Percentiles rank a stretch among this genome's conserved stretches.
Conservation (phyloP, 495 filamentous ascomycete species). For the Aspergillus steynii region DNA sequence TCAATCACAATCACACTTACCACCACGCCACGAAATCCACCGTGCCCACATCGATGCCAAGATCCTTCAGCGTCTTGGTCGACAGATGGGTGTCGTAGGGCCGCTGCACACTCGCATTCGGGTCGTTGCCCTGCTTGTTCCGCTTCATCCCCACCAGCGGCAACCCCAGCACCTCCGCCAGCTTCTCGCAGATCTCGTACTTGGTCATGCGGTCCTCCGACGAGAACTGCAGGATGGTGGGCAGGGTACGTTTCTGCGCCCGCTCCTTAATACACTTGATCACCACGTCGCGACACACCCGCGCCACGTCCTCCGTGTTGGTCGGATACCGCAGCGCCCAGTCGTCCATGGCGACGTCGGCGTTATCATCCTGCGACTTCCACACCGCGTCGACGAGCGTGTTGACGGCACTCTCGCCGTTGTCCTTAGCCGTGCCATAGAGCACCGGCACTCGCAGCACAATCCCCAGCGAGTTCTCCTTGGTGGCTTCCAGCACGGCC, state of each 20-base stretch:
- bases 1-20: conserved; percentile 47
- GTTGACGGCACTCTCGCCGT: conserved; percentile 80
- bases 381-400: conserved; percentile 71
- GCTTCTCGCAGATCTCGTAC: conserved; percentile 81
- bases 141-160: conserved; percentile 67
- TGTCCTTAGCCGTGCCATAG: conserved; percentile 65
- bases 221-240: conserved; percentile 80
- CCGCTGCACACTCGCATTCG: conserved; percentile 69
- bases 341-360: conserved; percentile 78
- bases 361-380: conserved; percentile 61
- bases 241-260: conserved; percentile 49
- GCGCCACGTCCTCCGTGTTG: conserved; percentile 82
- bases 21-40: conserved; percentile 84
- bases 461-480: conserved; percentile 55
- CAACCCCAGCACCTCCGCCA: conserved; percentile 80
- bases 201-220: conserved; percentile 88
- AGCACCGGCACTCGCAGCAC: conserved; percentile 86
- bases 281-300: conserved; percentile 72
- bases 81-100: conserved; percentile 91
- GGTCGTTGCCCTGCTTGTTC: conserved; percentile 75
- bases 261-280: conserved; percentile 61
- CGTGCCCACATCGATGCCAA: conserved; percentile 76
- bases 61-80: conserved; percentile 68
- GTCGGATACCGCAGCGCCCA: conserved; percentile 87
- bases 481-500: conserved; percentile 64